phyloP scores from a whole-genome alignment of 2,329 filamentous ascomycete genomes.

The Cytospora chrysosperma region DNA sequence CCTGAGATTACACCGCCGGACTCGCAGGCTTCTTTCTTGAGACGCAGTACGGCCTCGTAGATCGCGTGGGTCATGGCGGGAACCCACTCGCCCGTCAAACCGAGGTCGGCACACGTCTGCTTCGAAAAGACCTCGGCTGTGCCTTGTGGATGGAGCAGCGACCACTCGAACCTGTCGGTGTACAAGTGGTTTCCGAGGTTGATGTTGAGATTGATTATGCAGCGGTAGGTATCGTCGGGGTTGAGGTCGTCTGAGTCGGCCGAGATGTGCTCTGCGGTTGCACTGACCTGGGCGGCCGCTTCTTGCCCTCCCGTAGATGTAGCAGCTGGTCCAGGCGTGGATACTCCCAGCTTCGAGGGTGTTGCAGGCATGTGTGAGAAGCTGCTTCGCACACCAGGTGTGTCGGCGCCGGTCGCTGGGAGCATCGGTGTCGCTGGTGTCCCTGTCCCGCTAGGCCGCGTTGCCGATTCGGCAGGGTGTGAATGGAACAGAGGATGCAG shows the following conservation, averaged over 20 bases:
- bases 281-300: slow-evolving; percentile 54
- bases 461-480: slow-evolving; percentile 29
- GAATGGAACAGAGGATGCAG: slow-evolving; percentile 88
- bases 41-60: slow-evolving; percentile 85
- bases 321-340: slow-evolving; percentile 15
- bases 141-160: slow-evolving; percentile 83
- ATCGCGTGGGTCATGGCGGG: slow-evolving; percentile 94
- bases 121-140: slow-evolving; percentile 91
- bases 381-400: slow-evolving; percentile 52
- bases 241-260: slow-evolving; percentile 74
- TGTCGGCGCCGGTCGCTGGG: slow-evolving; percentile 44
- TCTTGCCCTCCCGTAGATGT: slow-evolving; percentile 7
- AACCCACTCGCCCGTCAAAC: slow-evolving; percentile 88
- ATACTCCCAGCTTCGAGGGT: slow-evolving; percentile 26
- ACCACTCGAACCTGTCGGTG: slow-evolving; percentile 98
- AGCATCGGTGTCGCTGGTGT: slow-evolving; percentile 30
- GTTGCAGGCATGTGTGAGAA: slow-evolving; percentile 49
- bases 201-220: slow-evolving; percentile 86
- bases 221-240: slow-evolving; percentile 91
- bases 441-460: slow-evolving; percentile 17
- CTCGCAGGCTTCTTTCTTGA: slow-evolving; percentile 97
- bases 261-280: slow-evolving; percentile 63
- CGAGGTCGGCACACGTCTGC: slow-evolving; percentile 88
- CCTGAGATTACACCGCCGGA: slow-evolving; percentile 81
- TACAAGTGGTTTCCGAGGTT: slow-evolving; percentile 90